Evolutionary conservation across 2,329 filamentous ascomycete genomes (phyloP), one percentile per base, ranked within the genome.

Genomic region (Xylaria sp.): DNA sequence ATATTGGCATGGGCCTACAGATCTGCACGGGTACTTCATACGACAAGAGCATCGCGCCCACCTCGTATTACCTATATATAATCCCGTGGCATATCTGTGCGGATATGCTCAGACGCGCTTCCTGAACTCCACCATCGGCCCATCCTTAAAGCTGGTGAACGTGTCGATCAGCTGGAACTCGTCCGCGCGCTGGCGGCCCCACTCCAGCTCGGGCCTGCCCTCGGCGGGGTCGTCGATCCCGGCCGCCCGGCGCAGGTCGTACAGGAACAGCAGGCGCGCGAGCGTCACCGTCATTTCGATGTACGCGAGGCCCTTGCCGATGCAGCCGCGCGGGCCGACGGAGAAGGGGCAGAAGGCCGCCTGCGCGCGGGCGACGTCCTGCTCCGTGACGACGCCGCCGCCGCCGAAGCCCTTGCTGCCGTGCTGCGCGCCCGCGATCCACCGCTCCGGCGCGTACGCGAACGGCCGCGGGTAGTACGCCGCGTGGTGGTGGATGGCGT

Each of bases 311-410:
- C 81, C 80, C 76, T 90, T 90, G 0, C 88, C 88, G 50, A 91
- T 89, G 66, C 88, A 91, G 2, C 86, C 86, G 9, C 88, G 75
- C 0, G 87, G 84, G 0, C 88, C 88, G 57, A 90, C 76, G 42
- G 82, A 86, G 63, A 91, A 91, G 1, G 90, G 88, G 58, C 87
- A 91, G 72, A 90, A 93, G 0, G 89, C 89, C 29, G 78, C 79
- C 46, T 87, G 81, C 2, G 88, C 87, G 4, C 75, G 66, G 2
- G 77, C 74, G 1, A 83, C 73, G 48, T 83, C 80, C 1, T 78
- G 76, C 52, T 80, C 78, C 4, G 73, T 79, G 1, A 78, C 77
- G 24, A 68, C 62, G 51, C 69, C 70, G 38, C 73, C 62, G 16
- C 69, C 24, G 59, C 69, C 22, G 67, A 55, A 40, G 63, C 69